A percentile compares a stretch with the other conserved stretches of the same genome.
Conservation (phyloP, 1,139 yeast genomes). For the Pichia cactophila region DNA sequence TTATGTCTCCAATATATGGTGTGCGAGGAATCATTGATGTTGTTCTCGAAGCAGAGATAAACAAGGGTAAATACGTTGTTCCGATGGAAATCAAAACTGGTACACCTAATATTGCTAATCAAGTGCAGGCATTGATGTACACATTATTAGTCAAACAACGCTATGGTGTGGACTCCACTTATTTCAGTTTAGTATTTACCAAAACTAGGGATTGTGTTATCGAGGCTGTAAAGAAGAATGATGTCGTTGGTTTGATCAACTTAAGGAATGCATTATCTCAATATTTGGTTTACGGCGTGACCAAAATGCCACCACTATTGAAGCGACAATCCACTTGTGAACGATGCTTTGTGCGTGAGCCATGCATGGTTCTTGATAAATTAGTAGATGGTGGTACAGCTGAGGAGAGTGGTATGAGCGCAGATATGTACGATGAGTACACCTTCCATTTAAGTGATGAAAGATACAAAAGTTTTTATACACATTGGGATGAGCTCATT, state of each 20-base stretch:
- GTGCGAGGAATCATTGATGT: constrained; percentile 89
- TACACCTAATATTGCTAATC: constrained; percentile 55
- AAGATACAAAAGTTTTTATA: constrained; percentile 46
- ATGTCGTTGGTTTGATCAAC: constrained; percentile 55
- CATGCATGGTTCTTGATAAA: constrained; percentile 66
- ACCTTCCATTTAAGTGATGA: constrained; percentile 45
- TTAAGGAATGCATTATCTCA: constrained; percentile 65
- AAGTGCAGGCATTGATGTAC: constrained; percentile 85
- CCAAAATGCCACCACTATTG: constrained; percentile 53
- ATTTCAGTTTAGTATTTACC: constrained; percentile 70
- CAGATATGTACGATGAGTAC: constrained; percentile 37
- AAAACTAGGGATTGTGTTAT: constrained; percentile 40
- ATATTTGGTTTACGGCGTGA: constrained; percentile 43
- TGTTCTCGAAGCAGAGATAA: constrained; percentile 53
- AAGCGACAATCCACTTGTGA: constrained; percentile 53
- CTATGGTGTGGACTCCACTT: constrained; percentile 58
- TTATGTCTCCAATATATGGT: constrained; percentile 89
- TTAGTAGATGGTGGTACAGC: constrained; percentile 50
- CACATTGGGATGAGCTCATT: constrained; percentile 68
- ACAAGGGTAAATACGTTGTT: constrained; percentile 40
- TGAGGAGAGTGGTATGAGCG: constrained; percentile 38
- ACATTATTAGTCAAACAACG: constrained; percentile 73
- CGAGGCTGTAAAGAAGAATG: constrained; percentile 43
- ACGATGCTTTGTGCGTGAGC: constrained; percentile 50
- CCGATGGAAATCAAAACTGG: constrained; percentile 95